phyloP scores from a whole-genome alignment of 495 filamentous ascomycete species.

The Aspergillus kassunensis region DNA sequence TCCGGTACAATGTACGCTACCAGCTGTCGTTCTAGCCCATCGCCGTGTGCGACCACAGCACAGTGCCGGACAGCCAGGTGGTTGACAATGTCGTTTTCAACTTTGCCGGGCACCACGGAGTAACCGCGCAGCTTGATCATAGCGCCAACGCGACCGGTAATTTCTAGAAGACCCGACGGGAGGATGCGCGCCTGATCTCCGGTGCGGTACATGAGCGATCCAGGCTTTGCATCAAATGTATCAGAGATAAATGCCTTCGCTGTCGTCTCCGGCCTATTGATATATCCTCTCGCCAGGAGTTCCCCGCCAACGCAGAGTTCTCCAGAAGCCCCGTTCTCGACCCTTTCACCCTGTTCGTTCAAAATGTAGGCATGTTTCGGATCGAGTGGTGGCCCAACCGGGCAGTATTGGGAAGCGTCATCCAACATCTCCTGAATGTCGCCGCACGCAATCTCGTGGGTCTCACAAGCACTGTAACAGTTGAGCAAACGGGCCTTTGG shows the following conservation, averaged over 20 bases:
- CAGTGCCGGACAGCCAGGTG: slow-evolving; percentile 58
- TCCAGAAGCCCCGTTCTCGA: slow-evolving; percentile 63
- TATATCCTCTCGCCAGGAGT: slow-evolving; percentile 75
- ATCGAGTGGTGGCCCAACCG: slow-evolving; percentile 59
- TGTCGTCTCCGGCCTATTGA: slow-evolving; percentile 79
- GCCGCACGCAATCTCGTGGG: slow-evolving; percentile 68
- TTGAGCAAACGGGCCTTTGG: slow-evolving; percentile 63
- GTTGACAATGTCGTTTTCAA: slow-evolving; percentile 61
- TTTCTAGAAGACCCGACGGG: slow-evolving; percentile 68
- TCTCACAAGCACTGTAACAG: slow-evolving; percentile 69
- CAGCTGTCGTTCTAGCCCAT: slow-evolving; percentile 60
- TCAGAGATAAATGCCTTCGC: slow-evolving; percentile 62
- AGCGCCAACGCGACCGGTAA: slow-evolving; percentile 71
- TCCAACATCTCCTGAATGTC: slow-evolving; percentile 61
- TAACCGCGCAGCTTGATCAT: slow-evolving; percentile 83
- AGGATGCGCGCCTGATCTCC: slow-evolving; percentile 75
- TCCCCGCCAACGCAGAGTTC: slow-evolving; percentile 80
- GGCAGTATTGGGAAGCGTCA: slow-evolving; percentile 50
- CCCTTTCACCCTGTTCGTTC: slow-evolving; percentile 49
- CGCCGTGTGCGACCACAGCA: slow-evolving; percentile 57
- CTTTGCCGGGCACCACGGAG: slow-evolving; percentile 74
- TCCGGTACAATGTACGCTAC: slow-evolving; percentile 66
- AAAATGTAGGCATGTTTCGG: slow-evolving; percentile 57
- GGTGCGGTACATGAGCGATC: slow-evolving; percentile 69
- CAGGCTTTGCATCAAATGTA: slow-evolving; percentile 47